Evolutionary conservation across 78 protist genomes (phyloP), one percentile per base, ranked within the genome.

Genomic region (Cavenderia fasciculata): DNA sequence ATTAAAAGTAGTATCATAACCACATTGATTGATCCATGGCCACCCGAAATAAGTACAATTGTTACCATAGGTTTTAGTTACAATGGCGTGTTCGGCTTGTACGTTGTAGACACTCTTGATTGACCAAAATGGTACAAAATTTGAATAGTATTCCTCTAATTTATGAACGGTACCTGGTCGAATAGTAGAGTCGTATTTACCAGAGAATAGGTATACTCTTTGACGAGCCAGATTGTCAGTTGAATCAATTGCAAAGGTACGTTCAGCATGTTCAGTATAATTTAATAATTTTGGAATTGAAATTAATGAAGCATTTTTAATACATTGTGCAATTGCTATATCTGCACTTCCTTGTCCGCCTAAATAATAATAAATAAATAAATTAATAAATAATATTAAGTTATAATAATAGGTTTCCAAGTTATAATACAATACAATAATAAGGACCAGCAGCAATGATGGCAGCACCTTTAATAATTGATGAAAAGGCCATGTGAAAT

Each of bases 1-100:
- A n/a, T 54, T 87, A 21, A 43, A 78, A 19, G 94, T 95, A 27
- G 61, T 43, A 36, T 89, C 86, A 16, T n/a, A 59, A 38, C 46
- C 23, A 61, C 96, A 94, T 18, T 94, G 87, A n/a, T 94, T 94
- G 4, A 94, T 94, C 36, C 76, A 94, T 12, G 93, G 93, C 2
- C 51, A 63, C n/a, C 95, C 96, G 1, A 88, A 31, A 57, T 29
- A 87, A 43, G n/a, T 21, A 40, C 96, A 94, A 21, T 38, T 34
- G 23, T 79, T 59, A 25, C 95, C 94, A 71, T 25, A 93, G 21
- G 27, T 19, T n/a, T 44, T 65, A 12, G 94, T 92, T 14, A 84
- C 19, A 57, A 44, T 79, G 2, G 77, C 49, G 19, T 92, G 93
- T 74, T 62, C 86, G 6, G 94, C 31, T 33, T 56, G 92, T 38